Percentiles rank a stretch among this genome's conserved stretches.
Evolutionary conservation across 2,329 filamentous ascomycete genomes (phyloP).

Genomic region (Sclerotiophoma versabilis): DNA sequence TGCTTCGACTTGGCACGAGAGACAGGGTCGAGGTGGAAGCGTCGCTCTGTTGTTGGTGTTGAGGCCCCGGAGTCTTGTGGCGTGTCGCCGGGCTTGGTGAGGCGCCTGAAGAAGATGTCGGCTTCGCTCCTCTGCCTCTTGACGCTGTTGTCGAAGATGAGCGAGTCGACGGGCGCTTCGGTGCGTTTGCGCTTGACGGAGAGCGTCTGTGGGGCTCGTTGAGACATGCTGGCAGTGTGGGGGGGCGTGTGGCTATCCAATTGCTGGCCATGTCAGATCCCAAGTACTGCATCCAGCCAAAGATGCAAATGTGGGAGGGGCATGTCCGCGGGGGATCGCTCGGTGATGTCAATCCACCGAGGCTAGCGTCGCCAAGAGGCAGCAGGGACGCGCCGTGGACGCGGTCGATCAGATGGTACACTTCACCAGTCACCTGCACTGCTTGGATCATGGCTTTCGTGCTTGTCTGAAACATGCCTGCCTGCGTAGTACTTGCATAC

Average conservation of each 20-base stretch:
- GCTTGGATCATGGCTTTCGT: slow-evolving; percentile 21
- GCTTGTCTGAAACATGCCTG: slow-evolving; percentile 30
- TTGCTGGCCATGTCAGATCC: background rate
- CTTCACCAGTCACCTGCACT: slow-evolving; percentile 23
- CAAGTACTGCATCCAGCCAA: too few relatives aligned
- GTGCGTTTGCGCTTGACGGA: slow-evolving; percentile 63
- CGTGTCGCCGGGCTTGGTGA: slow-evolving; percentile 34
- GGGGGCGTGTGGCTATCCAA: background rate
- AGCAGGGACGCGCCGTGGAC: slow-evolving; percentile 9
- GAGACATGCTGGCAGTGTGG: slow-evolving; percentile 5
- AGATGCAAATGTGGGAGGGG: slow-evolving; percentile 8
- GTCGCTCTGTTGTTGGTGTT: slow-evolving; percentile 29
- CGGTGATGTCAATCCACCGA: slow-evolving; percentile 13
- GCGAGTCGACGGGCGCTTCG: slow-evolving; percentile 63
- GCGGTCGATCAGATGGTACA: slow-evolving; percentile 10
- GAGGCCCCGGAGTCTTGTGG: slow-evolving; percentile 18
- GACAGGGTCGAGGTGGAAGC: slow-evolving; percentile 35
- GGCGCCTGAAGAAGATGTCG: slow-evolving; percentile 27
- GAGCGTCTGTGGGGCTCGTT: slow-evolving; percentile 38
- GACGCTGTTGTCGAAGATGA: slow-evolving; percentile 42
- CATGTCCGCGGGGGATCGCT: slow-evolving; percentile 20
- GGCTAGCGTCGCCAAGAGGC: slow-evolving; percentile 11
- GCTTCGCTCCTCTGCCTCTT: slow-evolving; percentile 32
- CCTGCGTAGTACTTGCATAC: slow-evolving; percentile 9
- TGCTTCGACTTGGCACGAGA: slow-evolving; percentile 24